Evolutionary conservation across 257 asterid genomes (phyloP).

Genomic region (Mentha longifolia): DNA sequence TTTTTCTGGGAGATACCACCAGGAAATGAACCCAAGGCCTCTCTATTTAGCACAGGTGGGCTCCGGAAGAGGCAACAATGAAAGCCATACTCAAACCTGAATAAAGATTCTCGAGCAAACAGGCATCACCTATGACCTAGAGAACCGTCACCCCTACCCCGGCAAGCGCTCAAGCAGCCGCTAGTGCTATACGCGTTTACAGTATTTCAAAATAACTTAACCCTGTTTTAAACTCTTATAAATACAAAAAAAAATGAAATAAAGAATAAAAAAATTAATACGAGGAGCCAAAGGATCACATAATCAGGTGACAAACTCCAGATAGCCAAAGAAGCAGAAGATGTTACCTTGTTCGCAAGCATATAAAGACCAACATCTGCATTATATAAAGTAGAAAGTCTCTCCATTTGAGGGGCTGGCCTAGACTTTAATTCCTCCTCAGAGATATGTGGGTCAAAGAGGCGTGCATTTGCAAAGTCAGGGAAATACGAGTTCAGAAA

Average conservation of each 20-base stretch:
- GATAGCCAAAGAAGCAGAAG: conserved; percentile 5
- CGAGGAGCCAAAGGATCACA: conserved; percentile 9
- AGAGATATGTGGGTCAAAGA: conserved; percentile 76
- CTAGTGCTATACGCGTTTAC: conserved; percentile 11
- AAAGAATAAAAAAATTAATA: neutral
- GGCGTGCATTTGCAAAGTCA: conserved; percentile 89
- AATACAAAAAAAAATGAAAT: neutral
- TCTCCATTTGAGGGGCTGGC: conserved; percentile 88
- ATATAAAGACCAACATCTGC: conserved; percentile 99
- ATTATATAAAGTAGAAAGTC: conserved; percentile 94
- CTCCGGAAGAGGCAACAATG: conserved; percentile 7
- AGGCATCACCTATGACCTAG: neutral
- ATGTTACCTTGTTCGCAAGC: conserved; percentile 95
- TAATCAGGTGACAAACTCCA: conserved; percentile 7
- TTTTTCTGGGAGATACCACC: neutral
- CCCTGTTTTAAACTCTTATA: conserved; percentile 5
- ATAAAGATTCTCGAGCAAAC: conserved; percentile 15
- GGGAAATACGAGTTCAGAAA: conserved; percentile 89
- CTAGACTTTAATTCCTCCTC: conserved; percentile 77
- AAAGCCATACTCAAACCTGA: neutral
- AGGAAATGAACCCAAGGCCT: neutral
- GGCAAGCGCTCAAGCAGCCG: conserved; percentile 31
- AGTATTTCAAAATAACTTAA: conserved; percentile 5
- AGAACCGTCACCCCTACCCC: conserved; percentile 21
- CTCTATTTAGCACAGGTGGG: neutral